Evolutionary conservation across 2,329 filamentous ascomycete species (phyloP), one percentile per base, ranked within the genome.

Genomic region (Fusarium sacchari): DNA sequence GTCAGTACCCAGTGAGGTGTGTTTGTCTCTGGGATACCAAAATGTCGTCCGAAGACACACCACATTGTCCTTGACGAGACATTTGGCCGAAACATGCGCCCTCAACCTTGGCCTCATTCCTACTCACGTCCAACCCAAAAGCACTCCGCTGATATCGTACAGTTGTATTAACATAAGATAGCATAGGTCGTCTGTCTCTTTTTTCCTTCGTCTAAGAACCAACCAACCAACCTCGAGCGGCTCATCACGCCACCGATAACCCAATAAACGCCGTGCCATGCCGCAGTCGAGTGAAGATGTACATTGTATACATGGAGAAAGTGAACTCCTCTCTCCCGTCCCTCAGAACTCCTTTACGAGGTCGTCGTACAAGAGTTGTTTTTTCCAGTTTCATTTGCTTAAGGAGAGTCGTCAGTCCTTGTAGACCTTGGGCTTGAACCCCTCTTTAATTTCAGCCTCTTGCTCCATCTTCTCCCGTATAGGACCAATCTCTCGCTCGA

Each of bases 401-500:
- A 50, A 26, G 22, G 43, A n/a, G 6, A 39, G 24, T 36, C 43
- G 32, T 61, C 84, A 93, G 82, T 97, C 94, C 86, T 97, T 97
- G 84, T 96, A 98, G 67, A 98, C 86, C 87, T 97, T 98, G 67
- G 96, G 96, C 82, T 95, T 97, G 91, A 94, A 98, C 1, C 96
- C 96, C 72, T 94, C 92, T 80, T 92, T 90, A 60, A 93, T 79
- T 83, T 97, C 95, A 63, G 92, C 91, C 80, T 97, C 94, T 78
- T 90, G 87, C 76, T 91, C 90, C 20, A 89, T 88, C 80, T 92
- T 91, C 80, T 94, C 92, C 78, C 91, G 87, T 67, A 91, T 89
- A 67, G 93, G 91, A 73, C 91, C 88, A 44, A 96, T 86, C 84
- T 99, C 96, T 78, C 92, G 88, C 86, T 98, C 96, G 84, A 99